phyloP scores from a whole-genome alignment of 192 early-diverging fungal genomes.

The Spinellus fusiger region DNA sequence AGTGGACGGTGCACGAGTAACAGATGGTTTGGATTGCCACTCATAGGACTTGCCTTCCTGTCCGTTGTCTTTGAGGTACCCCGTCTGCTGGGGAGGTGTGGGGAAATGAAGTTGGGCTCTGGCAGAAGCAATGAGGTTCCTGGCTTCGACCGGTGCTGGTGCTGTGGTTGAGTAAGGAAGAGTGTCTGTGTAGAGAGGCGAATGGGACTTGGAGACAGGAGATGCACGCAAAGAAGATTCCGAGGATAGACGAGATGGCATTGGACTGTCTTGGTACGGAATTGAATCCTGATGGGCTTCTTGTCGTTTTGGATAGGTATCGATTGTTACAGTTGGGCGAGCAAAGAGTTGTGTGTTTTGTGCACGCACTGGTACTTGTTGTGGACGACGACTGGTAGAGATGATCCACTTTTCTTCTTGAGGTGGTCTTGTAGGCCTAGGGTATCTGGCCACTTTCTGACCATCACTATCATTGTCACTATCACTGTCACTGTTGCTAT shows the following conservation, averaged over 20 bases:
- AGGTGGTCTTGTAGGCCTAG: conserved; percentile 4
- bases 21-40: too few species aligned
- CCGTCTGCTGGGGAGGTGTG: not conserved
- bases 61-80: too few species aligned
- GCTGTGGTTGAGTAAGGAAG: not conserved
- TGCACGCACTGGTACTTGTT: conserved; percentile 21
- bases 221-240: too few species aligned
- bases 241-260: too few species aligned
- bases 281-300: too few species aligned
- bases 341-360: not conserved
- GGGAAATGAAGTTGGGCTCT: not conserved
- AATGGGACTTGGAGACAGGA: not conserved
- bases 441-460: too few species aligned
- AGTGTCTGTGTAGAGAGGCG: not conserved
- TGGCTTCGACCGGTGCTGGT: not conserved
- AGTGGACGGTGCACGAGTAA: not conserved
- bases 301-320: too few species aligned
- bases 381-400: conserved; percentile 27
- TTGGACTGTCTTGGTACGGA: too few species aligned
- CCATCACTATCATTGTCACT: too few species aligned
- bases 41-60: too few species aligned
- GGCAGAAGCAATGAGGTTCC: not conserved
- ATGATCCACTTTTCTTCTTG: conserved; percentile 34
- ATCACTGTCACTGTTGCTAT: not conserved
- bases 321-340: not conserved